Evolutionary conservation across 1,284 basidiomycete species (phyloP).

Genomic region (Ustilago cynodontis): DNA sequence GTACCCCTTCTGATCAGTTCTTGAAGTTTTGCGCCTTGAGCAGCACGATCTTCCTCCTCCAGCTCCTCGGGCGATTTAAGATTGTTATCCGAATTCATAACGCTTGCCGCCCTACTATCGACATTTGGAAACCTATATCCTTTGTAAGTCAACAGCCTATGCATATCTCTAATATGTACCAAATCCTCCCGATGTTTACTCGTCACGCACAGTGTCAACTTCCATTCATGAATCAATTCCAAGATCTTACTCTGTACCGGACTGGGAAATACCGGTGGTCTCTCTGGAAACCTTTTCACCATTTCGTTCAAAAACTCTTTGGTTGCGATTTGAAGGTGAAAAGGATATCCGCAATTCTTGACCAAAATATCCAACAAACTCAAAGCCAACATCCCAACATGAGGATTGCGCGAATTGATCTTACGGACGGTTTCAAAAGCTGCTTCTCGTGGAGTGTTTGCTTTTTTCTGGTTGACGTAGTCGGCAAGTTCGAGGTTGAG

Average conservation of each 20-base stretch:
- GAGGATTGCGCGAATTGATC: slow-evolving; percentile 89
- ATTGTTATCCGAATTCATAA: slow-evolving; percentile 74
- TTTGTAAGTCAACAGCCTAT: slow-evolving; percentile 92
- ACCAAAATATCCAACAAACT: slow-evolving; percentile 89
- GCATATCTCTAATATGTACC: slow-evolving; percentile 98
- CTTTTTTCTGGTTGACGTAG: slow-evolving; percentile 93
- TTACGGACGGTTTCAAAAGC: slow-evolving; percentile 84
- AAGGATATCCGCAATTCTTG: slow-evolving; percentile 93
- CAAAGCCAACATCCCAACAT: slow-evolving; percentile 83
- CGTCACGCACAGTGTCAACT: slow-evolving; percentile 88
- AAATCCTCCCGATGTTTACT: slow-evolving; percentile 96
- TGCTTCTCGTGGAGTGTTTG: slow-evolving; percentile 94
- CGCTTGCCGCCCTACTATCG: slow-evolving; percentile 60
- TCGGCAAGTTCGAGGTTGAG: slow-evolving; percentile 93
- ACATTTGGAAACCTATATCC: slow-evolving; percentile 71
- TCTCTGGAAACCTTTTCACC: slow-evolving; percentile 95
- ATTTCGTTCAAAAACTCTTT: slow-evolving; percentile 99
- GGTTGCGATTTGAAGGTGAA: slow-evolving; percentile 97
- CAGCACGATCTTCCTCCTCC: slow-evolving; percentile 93
- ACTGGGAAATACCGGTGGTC: slow-evolving; percentile 92
- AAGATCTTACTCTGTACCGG: slow-evolving; percentile 94
- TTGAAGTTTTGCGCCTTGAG: slow-evolving; percentile 96
- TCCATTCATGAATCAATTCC: slow-evolving; percentile 94
- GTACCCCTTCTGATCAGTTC: slow-evolving; percentile 96
- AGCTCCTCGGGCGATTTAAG: slow-evolving; percentile 95